Evolutionary conservation across 164 flowering plant genomes (phyloP).

Genomic region (Piper betle): DNA sequence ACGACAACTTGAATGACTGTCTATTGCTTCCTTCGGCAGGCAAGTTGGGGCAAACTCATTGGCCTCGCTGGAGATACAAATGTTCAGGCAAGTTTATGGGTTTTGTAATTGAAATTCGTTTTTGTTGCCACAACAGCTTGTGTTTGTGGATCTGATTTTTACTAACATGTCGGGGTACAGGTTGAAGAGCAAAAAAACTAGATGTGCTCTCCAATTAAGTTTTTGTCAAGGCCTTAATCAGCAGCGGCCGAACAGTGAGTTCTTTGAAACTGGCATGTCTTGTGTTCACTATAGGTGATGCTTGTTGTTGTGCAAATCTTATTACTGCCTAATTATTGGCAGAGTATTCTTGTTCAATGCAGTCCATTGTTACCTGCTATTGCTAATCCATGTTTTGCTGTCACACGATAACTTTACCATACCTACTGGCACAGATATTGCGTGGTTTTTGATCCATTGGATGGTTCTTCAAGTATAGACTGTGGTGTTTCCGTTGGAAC

Average conservation of each 20-base stretch:
- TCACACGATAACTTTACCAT: background rate
- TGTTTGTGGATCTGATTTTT: too few species aligned
- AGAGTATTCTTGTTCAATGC: constrained; percentile 67
- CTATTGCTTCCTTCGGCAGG: constrained; percentile 67
- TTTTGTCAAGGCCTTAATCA: too few species aligned
- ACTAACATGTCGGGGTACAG: constrained; percentile 17
- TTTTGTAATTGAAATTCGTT: too few species aligned
- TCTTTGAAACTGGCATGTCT: too few species aligned
- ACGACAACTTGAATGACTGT: too few species aligned
- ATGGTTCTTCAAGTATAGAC: constrained; percentile 95
- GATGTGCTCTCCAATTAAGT: constrained; percentile 82
- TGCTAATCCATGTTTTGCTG: too few species aligned
- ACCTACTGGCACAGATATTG: constrained; percentile 41
- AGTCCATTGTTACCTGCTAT: background rate
- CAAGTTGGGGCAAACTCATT: constrained; percentile 89
- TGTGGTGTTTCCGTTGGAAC: too few species aligned
- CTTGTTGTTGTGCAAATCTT: too few species aligned
- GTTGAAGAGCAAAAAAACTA: constrained; percentile 97
- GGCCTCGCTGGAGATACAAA: too few species aligned
- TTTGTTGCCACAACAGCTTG: constrained; percentile 82
- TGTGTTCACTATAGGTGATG: too few species aligned
- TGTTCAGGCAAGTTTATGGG: too few species aligned
- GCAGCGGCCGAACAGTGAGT: too few species aligned
- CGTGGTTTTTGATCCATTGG: constrained; percentile 93
- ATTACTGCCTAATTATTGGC: constrained; percentile 2